Percentiles rank a stretch among this genome's conserved stretches.
phyloP scores from a whole-genome alignment of 257 asterid species.

The Ballota nigra region DNA sequence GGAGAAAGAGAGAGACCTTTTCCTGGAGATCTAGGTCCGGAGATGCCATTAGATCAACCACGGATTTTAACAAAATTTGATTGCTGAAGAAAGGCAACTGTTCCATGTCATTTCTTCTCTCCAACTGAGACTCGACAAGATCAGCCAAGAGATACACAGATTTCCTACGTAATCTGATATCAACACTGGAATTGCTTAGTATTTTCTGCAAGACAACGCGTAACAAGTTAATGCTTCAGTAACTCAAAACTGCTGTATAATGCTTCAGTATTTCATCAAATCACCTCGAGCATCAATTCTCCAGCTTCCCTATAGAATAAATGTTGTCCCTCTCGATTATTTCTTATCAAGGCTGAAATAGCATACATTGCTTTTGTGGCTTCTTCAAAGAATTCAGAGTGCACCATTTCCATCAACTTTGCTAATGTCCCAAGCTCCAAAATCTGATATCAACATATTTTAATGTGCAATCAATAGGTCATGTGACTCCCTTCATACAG shows the following conservation, averaged over 20 bases:
- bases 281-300: conserved; percentile 77
- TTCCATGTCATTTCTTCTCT: conserved; percentile 28
- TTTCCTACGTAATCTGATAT: conserved; percentile 66
- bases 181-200: conserved; percentile 64
- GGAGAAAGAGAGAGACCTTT: conserved; percentile 46
- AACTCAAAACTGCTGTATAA: conserved; percentile 1
- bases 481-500: neutral
- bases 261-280: conserved; percentile 15
- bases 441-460: conserved; percentile 44
- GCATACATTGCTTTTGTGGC: conserved; percentile 78
- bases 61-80: conserved; percentile 53
- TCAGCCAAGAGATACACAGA: conserved; percentile 64
- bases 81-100: conserved; percentile 48
- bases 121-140: conserved; percentile 56
- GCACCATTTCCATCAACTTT: conserved; percentile 61
- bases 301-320: conserved; percentile 69
- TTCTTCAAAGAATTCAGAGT: conserved; percentile 57
- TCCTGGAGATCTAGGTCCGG: conserved; percentile 83
- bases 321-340: conserved; percentile 56
- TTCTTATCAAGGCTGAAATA: conserved; percentile 78
- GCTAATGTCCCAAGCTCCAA: conserved; percentile 64
- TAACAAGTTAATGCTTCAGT: neutral
- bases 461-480: conserved; percentile 21
- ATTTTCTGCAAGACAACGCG: conserved; percentile 47
- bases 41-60: conserved; percentile 57